phyloP scores from a whole-genome alignment of 2,329 filamentous ascomycete species.

The Helminthosporium solani region DNA sequence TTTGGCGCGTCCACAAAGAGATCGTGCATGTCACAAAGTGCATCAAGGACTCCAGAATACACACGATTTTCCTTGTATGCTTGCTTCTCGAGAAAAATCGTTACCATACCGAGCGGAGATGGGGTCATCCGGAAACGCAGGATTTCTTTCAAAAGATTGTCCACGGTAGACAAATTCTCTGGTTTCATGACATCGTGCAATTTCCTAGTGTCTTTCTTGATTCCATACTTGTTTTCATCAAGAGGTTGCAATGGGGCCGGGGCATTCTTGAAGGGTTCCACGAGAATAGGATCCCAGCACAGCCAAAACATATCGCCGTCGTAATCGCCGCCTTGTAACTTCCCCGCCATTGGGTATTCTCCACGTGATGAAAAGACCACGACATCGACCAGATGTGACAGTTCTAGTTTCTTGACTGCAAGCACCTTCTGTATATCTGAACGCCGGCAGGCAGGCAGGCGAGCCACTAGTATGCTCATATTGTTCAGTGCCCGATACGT shows the following conservation, averaged over 20 bases:
- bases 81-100: conserved; percentile 62
- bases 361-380: conserved; percentile 73
- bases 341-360: conserved; percentile 62
- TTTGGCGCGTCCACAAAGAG: conserved; percentile 49
- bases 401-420: conserved; percentile 55
- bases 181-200: conserved; percentile 49
- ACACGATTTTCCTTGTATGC: conserved; percentile 54
- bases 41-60: conserved; percentile 18
- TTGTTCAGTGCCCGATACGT: conserved; percentile 57
- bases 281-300: conserved; percentile 69
- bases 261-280: conserved; percentile 66
- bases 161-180: conserved; percentile 29
- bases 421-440: conserved; percentile 69
- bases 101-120: conserved; percentile 63
- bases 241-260: conserved; percentile 49
- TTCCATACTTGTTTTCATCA: conserved; percentile 51
- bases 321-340: conserved; percentile 77
- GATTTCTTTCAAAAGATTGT: conserved; percentile 54
- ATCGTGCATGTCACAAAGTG: conserved; percentile 46
- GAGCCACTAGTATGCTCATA: conserved; percentile 64
- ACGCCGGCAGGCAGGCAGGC: conserved; percentile 67
- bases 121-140: conserved; percentile 61
- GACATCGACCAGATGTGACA: conserved; percentile 73
- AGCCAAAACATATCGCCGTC: conserved; percentile 78
- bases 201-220: conserved; percentile 52